phyloP scores from a whole-genome alignment of 306 rosid species.

The Quercus wislizeni region DNA sequence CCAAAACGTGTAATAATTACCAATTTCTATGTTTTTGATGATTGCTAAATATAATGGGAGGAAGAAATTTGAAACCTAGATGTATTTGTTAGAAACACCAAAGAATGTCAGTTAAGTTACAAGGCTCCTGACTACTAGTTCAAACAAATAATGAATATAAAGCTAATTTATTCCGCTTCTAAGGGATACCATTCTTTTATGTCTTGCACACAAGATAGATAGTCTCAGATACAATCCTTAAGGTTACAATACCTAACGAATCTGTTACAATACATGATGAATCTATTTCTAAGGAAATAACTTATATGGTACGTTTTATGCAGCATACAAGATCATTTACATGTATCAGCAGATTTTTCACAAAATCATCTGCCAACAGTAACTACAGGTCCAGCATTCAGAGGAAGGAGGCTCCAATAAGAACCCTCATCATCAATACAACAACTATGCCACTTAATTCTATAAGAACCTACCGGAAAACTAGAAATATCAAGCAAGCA shows the following conservation, averaged over 20 bases:
- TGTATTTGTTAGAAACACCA: too few relatives aligned
- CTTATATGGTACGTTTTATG: background rate
- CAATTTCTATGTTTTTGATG: background rate
- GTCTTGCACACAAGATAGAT: too few relatives aligned
- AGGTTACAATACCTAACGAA: background rate
- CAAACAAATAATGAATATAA: background rate
- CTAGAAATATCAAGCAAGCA: constrained; percentile 64
- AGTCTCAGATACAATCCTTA: too few relatives aligned
- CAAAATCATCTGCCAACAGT: constrained; percentile 13
- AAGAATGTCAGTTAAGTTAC: too few relatives aligned
- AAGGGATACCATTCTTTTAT: too few relatives aligned
- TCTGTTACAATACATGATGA: background rate
- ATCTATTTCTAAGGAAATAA: background rate
- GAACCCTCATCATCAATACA: constrained; percentile 43
- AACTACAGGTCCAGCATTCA: constrained; percentile 55
- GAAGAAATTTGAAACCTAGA: too few relatives aligned
- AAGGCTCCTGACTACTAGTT: too few relatives aligned
- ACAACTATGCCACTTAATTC: constrained; percentile 62
- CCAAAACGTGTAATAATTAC: background rate
- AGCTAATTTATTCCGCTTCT: too few relatives aligned
- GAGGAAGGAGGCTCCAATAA: constrained; percentile 56
- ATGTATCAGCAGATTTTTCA: background rate
- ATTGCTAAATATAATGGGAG: too few relatives aligned
- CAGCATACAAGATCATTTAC: background rate
- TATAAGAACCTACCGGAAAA: constrained; percentile 53